A percentile compares a stretch with the other conserved stretches of the same genome.
Conservation (phyloP, 345 rosid species). For the Gossypium arboreum region DNA sequence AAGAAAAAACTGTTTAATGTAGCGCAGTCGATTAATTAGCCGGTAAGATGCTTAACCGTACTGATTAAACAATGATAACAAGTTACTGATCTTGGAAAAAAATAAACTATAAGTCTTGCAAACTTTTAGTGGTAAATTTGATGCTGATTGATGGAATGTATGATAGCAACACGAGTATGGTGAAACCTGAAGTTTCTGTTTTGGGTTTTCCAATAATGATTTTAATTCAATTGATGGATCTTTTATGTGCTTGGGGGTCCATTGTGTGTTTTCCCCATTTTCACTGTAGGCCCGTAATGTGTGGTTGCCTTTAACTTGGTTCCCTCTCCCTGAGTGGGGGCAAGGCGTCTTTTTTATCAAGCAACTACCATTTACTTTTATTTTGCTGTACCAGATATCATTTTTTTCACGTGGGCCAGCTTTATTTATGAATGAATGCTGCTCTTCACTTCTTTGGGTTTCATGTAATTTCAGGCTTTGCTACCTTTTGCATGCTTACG, state of each 20-base stretch:
- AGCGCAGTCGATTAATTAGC: background rate
- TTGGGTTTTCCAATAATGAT: background rate
- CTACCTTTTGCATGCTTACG: background rate
- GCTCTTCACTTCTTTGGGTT: background rate
- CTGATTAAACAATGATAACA: background rate
- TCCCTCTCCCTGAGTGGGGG: background rate
- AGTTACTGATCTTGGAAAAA: background rate
- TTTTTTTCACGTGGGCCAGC: background rate
- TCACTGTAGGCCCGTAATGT: background rate
- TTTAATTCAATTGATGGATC: background rate
- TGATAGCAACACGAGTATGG: background rate
- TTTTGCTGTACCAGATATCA: slow-evolving; percentile 4
- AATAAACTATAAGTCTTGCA: background rate
- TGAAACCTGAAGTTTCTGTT: background rate
- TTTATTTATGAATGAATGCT: background rate
- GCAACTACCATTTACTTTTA: slow-evolving; percentile 4
- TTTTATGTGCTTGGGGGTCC: slow-evolving; percentile 9
- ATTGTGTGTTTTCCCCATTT: slow-evolving; percentile 3
- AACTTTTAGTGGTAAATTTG: background rate
- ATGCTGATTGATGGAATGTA: slow-evolving; percentile 2
- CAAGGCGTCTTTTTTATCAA: background rate
- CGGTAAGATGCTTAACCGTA: background rate
- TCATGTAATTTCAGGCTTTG: background rate
- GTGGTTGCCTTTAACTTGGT: background rate
- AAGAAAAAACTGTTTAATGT: too few relatives aligned